Percentiles rank a stretch among this genome's conserved stretches.
These are phyloP conservation scores for Erigeron canadensis DNA, from an alignment of 129 eudicot genomes.

Conservation along the genomic window DNA sequence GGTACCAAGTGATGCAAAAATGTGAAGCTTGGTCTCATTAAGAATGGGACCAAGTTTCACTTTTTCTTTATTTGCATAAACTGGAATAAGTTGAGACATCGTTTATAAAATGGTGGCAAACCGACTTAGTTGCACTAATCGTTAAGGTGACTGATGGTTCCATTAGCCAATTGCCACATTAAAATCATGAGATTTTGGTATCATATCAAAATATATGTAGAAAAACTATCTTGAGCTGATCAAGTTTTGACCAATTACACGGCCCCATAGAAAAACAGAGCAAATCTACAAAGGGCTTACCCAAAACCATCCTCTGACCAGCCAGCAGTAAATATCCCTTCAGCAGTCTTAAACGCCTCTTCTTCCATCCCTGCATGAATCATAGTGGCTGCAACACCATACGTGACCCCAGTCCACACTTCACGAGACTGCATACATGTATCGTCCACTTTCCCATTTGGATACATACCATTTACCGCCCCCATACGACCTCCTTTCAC, in stretches of 20 bases:
- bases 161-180: too few species aligned
- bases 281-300: constrained; percentile 29
- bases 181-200: not conserved
- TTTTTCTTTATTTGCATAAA: too few species aligned
- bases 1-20: too few species aligned
- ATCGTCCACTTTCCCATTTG: constrained; percentile 88
- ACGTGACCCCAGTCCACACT: constrained; percentile 94
- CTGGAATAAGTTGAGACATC: too few species aligned
- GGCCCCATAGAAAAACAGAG: not conserved
- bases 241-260: not conserved
- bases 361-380: constrained; percentile 92
- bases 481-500: constrained; percentile 92
- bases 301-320: constrained; percentile 98
- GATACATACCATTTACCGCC: constrained; percentile 96
- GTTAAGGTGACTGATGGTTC: too few species aligned
- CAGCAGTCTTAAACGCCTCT: constrained; percentile 79
- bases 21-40: too few species aligned
- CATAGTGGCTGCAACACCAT: constrained; percentile 90
- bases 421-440: constrained; percentile 99
- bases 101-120: too few species aligned
- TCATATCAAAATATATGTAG: not conserved
- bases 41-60: too few species aligned
- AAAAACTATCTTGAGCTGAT: not conserved
- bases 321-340: constrained; percentile 88
- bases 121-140: too few species aligned